These are phyloP conservation scores for Sclerospora graminicola DNA, from an alignment of 352 stramenopile species.

Conservation along the genomic window DNA sequence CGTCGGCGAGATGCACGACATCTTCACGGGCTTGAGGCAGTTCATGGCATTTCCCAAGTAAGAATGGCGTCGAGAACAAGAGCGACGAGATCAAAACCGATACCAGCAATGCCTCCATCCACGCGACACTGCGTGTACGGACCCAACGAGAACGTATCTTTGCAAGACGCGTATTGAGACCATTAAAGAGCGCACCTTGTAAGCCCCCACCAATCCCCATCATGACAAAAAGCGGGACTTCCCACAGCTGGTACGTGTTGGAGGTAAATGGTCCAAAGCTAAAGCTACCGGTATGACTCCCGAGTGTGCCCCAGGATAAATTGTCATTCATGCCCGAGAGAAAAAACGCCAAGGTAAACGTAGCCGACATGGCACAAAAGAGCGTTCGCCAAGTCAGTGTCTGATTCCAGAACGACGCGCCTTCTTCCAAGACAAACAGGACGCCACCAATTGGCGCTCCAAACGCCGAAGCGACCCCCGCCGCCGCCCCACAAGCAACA, in stretches of 20 bases:
- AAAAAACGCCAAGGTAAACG: conserved; percentile 78
- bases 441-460: conserved; percentile 85
- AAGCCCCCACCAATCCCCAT: conserved; percentile 79
- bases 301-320: conserved; percentile 61
- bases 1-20: conserved; percentile 34
- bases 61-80: conserved; percentile 48
- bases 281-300: conserved; percentile 60
- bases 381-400: conserved; percentile 78
- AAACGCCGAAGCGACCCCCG: conserved; percentile 85
- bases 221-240: conserved; percentile 82
- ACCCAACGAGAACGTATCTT: conserved; percentile 49
- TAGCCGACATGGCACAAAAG: conserved; percentile 82
- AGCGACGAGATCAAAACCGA: conserved; percentile 51
- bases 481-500: conserved; percentile 78
- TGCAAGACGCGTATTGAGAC: conserved; percentile 41
- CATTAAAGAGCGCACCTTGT: conserved; percentile 79
- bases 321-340: conserved; percentile 70
- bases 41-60: conserved; percentile 53
- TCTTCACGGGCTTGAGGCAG: conserved; percentile 48
- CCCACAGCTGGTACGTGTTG: conserved; percentile 74
- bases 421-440: conserved; percentile 78
- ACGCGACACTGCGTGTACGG: conserved; percentile 37
- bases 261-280: conserved; percentile 61
- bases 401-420: conserved; percentile 80
- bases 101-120: conserved; percentile 47